These are phyloP conservation scores for Tillandsia leiboldiana DNA, from an alignment of 176 grass and related monocot species.

Conservation along the genomic window DNA sequence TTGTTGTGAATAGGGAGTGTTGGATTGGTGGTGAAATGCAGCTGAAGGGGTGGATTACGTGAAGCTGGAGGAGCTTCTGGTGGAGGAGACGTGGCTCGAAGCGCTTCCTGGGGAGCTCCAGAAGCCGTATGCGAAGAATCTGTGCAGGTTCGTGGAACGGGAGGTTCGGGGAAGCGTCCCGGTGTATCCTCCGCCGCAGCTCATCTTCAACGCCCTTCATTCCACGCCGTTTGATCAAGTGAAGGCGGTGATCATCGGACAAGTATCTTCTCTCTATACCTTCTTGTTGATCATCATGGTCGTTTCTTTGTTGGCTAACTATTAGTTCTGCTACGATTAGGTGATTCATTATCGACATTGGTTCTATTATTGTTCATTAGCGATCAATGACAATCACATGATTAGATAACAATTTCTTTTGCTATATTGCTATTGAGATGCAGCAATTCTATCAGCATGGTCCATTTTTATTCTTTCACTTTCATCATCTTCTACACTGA, in stretches of 20 bases:
- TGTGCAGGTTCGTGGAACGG: slow-evolving; percentile 61
- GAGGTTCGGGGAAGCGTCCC: slow-evolving; percentile 49
- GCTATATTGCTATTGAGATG: no score
- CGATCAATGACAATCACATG: no score
- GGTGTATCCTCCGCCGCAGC: slow-evolving; percentile 63
- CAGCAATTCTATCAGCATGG: no score
- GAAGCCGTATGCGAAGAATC: slow-evolving; percentile 68
- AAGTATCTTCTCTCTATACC: slow-evolving; percentile 34
- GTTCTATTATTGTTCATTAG: no score
- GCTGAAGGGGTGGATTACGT: slow-evolving; percentile 23
- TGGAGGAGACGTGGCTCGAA: slow-evolving; percentile 70
- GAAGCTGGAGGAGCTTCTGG: slow-evolving; percentile 84
- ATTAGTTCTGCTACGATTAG: no score
- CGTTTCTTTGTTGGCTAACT: background rate
- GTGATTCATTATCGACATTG: no score
- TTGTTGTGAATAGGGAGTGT: background rate
- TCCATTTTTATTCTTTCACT: no score
- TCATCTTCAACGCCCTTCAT: slow-evolving; percentile 83
- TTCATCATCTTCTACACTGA: no score
- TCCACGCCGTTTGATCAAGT: slow-evolving; percentile 66
- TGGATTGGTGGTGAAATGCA: slow-evolving; percentile 5
- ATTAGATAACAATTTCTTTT: no score
- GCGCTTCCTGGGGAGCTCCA: slow-evolving; percentile 52
- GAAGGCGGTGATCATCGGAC: slow-evolving; percentile 91
- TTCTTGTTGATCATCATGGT: background rate